Conservation (phyloP, 1,139 yeast genomes). For the Lodderomyces margitis region DNA sequence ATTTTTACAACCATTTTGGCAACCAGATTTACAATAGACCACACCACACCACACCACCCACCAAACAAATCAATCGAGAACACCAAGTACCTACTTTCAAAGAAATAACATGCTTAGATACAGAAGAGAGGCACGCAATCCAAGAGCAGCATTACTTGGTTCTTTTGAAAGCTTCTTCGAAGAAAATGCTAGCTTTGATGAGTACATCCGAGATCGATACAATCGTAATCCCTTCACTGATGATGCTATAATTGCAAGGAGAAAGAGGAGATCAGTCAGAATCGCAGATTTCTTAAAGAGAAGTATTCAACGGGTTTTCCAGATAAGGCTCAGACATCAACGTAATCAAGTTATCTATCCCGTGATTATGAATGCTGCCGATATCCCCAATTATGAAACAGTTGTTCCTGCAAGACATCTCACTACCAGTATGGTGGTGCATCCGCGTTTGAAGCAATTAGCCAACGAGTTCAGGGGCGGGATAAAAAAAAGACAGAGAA, state of each 20-base stretch:
- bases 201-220: neutral
- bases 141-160: neutral
- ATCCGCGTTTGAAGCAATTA: neutral
- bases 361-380: neutral
- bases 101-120: neutral
- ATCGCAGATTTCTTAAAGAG: neutral
- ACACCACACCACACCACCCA: too few relatives aligned
- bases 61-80: too few relatives aligned
- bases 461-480: neutral
- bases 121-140: neutral
- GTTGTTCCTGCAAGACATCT: constrained; percentile 11
- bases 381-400: constrained; percentile 3
- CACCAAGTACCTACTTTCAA: too few relatives aligned
- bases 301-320: neutral
- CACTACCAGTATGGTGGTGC: constrained; percentile 6
- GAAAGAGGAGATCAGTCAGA: neutral
- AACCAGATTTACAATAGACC: neutral
- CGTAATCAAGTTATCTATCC: neutral
- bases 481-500: neutral
- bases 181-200: neutral
- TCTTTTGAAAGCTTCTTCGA: neutral
- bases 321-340: neutral
- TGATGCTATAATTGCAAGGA: neutral
- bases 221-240: constrained; percentile 1
- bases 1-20: constrained; percentile 1